phyloP scores from a whole-genome alignment of 805 yeast species.

The Wickerhamomyces tratensis region DNA sequence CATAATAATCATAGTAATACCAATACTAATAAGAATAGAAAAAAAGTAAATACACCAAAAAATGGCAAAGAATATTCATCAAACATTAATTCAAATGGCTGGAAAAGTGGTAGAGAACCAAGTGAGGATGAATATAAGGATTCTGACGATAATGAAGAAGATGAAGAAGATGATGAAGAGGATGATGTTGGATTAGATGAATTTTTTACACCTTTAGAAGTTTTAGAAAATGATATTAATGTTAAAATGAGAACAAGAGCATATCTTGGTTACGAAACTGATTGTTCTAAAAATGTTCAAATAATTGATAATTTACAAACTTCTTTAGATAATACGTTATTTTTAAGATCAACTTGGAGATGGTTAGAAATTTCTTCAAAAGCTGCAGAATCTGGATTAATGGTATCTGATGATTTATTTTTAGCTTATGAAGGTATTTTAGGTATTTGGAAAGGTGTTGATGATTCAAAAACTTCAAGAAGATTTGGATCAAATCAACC shows the following conservation, averaged over 20 bases:
- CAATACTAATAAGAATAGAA: no score
- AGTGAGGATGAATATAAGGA: conserved; percentile 1
- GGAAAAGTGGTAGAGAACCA: conserved; percentile 1
- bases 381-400: conserved; percentile 52
- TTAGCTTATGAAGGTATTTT: conserved; percentile 81
- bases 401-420: conserved; percentile 64
- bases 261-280: conserved; percentile 57
- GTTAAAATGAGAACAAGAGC: conserved; percentile 67
- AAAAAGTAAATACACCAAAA: no score
- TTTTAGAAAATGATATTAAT: conserved; percentile 67
- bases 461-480: conserved; percentile 38
- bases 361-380: conserved; percentile 75
- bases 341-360: conserved; percentile 76
- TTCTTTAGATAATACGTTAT: conserved; percentile 41
- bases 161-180: conserved; percentile 14
- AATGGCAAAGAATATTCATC: no score
- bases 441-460: conserved; percentile 81
- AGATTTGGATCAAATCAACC: conserved; percentile 33
- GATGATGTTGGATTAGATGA: conserved; percentile 13
- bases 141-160: conserved; percentile 4
- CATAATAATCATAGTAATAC: background rate
- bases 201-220: conserved; percentile 26
- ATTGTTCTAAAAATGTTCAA: conserved; percentile 52
- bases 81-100: conserved; percentile 2
- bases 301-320: conserved; percentile 43